Evolutionary conservation across 441 rosid genomes (phyloP).

Genomic region (Pelargonium hybrid): DNA sequence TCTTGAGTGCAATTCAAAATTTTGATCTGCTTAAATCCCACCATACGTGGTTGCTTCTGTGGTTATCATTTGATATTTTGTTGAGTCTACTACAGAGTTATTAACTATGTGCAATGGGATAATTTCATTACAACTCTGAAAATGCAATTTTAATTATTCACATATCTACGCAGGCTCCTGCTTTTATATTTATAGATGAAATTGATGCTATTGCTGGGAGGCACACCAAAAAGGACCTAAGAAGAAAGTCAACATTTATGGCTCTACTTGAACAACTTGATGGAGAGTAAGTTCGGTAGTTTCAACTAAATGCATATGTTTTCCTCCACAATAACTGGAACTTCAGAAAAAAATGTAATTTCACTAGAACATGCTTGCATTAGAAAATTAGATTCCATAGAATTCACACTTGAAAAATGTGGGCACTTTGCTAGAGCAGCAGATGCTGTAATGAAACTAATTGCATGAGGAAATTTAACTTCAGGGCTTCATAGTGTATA

Average conservation of each 20-base stretch:
- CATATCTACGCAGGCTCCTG: slow-evolving; percentile 63
- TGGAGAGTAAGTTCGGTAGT: slow-evolving; percentile 66
- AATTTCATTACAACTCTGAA: background rate
- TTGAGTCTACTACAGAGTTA: slow-evolving; percentile 1
- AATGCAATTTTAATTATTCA: slow-evolving; percentile 4
- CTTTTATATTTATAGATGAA: slow-evolving; percentile 93
- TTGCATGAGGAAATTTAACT: background rate
- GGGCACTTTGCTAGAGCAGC: slow-evolving; percentile 12
- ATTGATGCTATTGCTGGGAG: slow-evolving; percentile 97
- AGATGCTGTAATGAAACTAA: slow-evolving; percentile 4
- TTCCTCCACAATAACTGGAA: background rate
- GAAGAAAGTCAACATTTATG: slow-evolving; percentile 76
- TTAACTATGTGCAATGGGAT: background rate
- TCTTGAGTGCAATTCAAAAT: background rate
- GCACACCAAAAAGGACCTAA: slow-evolving; percentile 80
- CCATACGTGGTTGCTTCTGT: background rate
- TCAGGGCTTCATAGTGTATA: too few relatives aligned
- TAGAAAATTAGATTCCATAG: background rate
- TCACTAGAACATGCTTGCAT: background rate
- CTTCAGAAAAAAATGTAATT: background rate
- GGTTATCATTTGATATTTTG: background rate
- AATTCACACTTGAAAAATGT: slow-evolving; percentile 13
- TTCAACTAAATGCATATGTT: slow-evolving; percentile 9
- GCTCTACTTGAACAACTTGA: slow-evolving; percentile 89
- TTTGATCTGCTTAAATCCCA: background rate